These are phyloP conservation scores for Berkeleyomyces basicola DNA, from an alignment of 2,329 filamentous ascomycete species.

Conservation along the genomic window DNA sequence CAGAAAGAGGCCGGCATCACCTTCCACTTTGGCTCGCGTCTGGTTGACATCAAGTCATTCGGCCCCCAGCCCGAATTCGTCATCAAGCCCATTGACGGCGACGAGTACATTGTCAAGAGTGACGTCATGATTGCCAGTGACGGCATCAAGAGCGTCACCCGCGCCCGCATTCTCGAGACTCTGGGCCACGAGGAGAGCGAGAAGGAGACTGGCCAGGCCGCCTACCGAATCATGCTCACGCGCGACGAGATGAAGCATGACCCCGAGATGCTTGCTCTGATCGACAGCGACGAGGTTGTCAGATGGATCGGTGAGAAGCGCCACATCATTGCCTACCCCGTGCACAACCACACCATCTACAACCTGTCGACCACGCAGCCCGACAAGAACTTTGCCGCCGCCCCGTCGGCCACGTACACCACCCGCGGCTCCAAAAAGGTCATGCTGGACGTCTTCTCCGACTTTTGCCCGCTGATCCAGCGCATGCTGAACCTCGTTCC, in stretches of 20 bases:
- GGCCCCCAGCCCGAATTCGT: conserved; percentile 42
- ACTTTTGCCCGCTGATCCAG: conserved; percentile 43
- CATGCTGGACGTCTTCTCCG: conserved; percentile 44
- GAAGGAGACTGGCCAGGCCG: conserved; percentile 56
- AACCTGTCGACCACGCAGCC: conserved; percentile 48
- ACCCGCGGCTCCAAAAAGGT: conserved; percentile 42
- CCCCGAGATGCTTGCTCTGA: conserved; percentile 47
- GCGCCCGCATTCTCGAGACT: conserved; percentile 36
- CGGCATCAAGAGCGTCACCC: conserved; percentile 36
- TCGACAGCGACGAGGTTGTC: conserved; percentile 50
- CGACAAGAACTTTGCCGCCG: conserved; percentile 41
- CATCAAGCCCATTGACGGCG: conserved; percentile 37
- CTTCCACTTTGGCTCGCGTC: conserved; percentile 48
- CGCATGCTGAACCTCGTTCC: conserved; percentile 43
- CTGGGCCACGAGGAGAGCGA: conserved; percentile 37
- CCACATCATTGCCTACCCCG: conserved; percentile 65
- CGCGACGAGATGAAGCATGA: conserved; percentile 50
- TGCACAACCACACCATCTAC: conserved; percentile 48
- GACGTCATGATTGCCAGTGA: conserved; percentile 38
- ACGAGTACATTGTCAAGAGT: conserved; percentile 35
- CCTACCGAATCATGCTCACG: conserved; percentile 62
- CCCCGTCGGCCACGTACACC: conserved; percentile 43
- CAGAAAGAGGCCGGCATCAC: conserved; percentile 42
- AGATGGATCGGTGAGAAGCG: conserved; percentile 61
- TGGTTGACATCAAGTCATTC: conserved; percentile 41